Percentiles rank a stretch among this genome's conserved stretches.
Conservation (phyloP, 2,329 filamentous ascomycete species). For the Helotiales sp. region DNA sequence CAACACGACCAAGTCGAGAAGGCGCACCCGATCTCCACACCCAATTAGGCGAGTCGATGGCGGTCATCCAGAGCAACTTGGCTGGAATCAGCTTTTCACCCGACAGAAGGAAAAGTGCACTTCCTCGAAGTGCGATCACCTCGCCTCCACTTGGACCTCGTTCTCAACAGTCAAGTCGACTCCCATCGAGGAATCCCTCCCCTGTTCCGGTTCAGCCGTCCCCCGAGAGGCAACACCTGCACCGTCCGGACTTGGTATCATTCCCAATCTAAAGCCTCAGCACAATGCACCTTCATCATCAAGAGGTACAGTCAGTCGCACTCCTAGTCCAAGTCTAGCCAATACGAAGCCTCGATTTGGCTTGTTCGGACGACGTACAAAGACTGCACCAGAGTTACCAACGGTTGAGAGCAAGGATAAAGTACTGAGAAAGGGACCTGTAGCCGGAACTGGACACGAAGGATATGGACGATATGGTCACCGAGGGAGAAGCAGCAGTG, state of each 20-base stretch:
- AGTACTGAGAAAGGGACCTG: slow-evolving; percentile 73
- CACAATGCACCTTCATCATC: slow-evolving; percentile 36
- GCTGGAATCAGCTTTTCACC: slow-evolving; percentile 33
- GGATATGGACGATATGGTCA: slow-evolving; percentile 71
- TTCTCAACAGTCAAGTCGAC: slow-evolving; percentile 42
- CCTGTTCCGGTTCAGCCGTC: slow-evolving; percentile 43
- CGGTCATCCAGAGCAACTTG: slow-evolving; percentile 67
- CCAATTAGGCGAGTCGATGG: slow-evolving; percentile 56
- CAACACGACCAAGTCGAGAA: slow-evolving; percentile 69
- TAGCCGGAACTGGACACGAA: slow-evolving; percentile 93
- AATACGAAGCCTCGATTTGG: slow-evolving; percentile 72
- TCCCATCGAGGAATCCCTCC: slow-evolving; percentile 43
- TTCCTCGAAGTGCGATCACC: slow-evolving; percentile 26
- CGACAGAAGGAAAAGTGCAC: slow-evolving; percentile 34
- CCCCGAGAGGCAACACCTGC: slow-evolving; percentile 38
- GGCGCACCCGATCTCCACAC: slow-evolving; percentile 67
- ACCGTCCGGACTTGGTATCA: slow-evolving; percentile 40
- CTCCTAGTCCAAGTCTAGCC: slow-evolving; percentile 61
- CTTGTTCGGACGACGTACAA: slow-evolving; percentile 76
- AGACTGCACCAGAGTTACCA: slow-evolving; percentile 59
- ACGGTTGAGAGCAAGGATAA: slow-evolving; percentile 62
- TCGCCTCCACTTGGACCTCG: slow-evolving; percentile 41
- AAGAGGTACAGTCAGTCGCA: slow-evolving; percentile 46
- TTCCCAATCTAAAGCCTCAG: slow-evolving; percentile 39
- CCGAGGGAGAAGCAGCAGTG: slow-evolving; percentile 68